phyloP scores from a whole-genome alignment of 305 asterid genomes.

The Lippia alba region DNA sequence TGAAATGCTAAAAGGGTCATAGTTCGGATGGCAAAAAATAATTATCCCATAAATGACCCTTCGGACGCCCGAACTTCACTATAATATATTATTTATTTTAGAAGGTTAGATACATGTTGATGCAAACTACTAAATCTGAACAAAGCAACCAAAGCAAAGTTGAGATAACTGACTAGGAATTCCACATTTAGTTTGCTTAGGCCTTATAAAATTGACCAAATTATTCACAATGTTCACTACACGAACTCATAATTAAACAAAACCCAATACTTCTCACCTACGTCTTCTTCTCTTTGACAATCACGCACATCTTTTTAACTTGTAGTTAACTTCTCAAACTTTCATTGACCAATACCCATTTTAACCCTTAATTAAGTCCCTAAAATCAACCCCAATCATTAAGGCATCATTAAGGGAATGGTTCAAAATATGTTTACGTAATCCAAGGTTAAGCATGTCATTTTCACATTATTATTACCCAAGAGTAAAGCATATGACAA shows the following conservation, averaged over 20 bases:
- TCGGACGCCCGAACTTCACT: too few relatives aligned
- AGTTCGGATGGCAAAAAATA: too few relatives aligned
- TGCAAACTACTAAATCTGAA: not conserved
- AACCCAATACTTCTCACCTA: not conserved
- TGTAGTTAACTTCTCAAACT: not conserved
- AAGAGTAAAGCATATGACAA: conserved; percentile 22
- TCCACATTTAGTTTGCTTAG: not conserved
- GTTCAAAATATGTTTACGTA: conserved; percentile 12
- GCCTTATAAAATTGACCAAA: conserved; percentile 4
- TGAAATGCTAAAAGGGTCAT: too few relatives aligned
- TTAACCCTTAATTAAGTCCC: not conserved
- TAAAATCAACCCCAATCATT: not conserved
- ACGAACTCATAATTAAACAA: not conserved
- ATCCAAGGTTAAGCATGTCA: conserved; percentile 16
- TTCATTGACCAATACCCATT: not conserved
- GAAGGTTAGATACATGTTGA: too few relatives aligned
- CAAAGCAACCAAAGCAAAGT: not conserved
- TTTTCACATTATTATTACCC: conserved; percentile 22
- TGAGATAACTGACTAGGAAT: not conserved
- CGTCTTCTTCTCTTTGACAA: not conserved
- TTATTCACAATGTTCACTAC: not conserved
- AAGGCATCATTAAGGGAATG: conserved; percentile 21
- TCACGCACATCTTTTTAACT: not conserved
- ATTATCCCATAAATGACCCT: too few relatives aligned
- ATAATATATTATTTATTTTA: too few relatives aligned